Percentiles rank a stretch among this genome's conserved stretches.
Conservation (phyloP, 2,329 filamentous ascomycete species). For the Ceratocystiopsis minuta region DNA sequence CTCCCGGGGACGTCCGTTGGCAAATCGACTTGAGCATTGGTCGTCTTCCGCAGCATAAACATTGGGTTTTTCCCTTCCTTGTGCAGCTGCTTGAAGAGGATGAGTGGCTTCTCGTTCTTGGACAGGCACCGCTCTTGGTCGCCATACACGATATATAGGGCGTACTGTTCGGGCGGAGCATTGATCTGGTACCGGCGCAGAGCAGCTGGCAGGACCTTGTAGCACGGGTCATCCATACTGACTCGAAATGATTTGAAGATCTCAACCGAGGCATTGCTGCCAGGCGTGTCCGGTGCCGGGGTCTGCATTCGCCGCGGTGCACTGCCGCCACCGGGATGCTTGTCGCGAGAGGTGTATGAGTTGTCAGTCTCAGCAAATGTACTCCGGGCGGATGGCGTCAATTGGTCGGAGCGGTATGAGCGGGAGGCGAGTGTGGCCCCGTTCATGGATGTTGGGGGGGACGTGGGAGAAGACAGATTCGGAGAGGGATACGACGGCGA, state of each 20-base stretch:
- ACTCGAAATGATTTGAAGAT: slow-evolving; percentile 99
- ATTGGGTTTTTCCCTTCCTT: slow-evolving; percentile 96
- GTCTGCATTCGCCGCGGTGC: slow-evolving; percentile 42
- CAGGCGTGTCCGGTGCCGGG: slow-evolving; percentile 42
- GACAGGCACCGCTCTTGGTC: slow-evolving; percentile 90
- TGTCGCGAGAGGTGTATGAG: slow-evolving; percentile 18
- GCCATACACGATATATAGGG: slow-evolving; percentile 96
- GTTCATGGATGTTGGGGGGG: slow-evolving; percentile 36
- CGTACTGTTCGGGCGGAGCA: slow-evolving; percentile 92
- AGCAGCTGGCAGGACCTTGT: slow-evolving; percentile 89
- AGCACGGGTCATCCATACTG: slow-evolving; percentile 92
- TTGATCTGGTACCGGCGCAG: slow-evolving; percentile 98
- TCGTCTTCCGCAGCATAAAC: slow-evolving; percentile 82
- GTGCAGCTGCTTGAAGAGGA: slow-evolving; percentile 92
- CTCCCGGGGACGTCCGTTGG: slow-evolving; percentile 30
- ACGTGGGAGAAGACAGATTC: slow-evolving; percentile 54
- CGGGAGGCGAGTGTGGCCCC: slow-evolving; percentile 38
- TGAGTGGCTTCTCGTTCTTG: slow-evolving; percentile 81
- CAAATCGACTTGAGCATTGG: slow-evolving; percentile 30
- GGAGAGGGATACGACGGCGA: slow-evolving; percentile 42
- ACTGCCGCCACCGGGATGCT: slow-evolving; percentile 13
- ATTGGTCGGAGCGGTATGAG: slow-evolving; percentile 39
- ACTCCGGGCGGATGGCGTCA: slow-evolving; percentile 34
- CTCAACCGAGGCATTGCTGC: slow-evolving; percentile 52
- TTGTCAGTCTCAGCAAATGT: slow-evolving; percentile 36